phyloP scores from a whole-genome alignment of 768 basidiomycete species.

The Kondoa subrosea region DNA sequence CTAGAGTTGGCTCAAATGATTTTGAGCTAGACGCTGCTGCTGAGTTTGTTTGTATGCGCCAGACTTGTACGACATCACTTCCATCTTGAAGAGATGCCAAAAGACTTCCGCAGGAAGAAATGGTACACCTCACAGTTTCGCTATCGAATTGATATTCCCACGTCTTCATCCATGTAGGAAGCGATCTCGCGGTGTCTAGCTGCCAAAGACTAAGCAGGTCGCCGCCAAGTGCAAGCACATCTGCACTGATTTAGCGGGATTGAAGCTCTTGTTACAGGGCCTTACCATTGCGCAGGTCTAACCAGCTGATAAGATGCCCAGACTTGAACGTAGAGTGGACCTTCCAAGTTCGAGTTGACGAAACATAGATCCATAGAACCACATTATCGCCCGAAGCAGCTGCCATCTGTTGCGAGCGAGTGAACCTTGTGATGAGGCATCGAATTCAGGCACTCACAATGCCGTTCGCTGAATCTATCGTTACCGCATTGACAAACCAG shows the following conservation, averaged over 20 bases:
- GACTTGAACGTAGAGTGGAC: slow-evolving; percentile 24
- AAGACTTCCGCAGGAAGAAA: background rate
- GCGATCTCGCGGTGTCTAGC: background rate
- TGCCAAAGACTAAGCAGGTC: background rate
- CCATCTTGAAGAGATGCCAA: background rate
- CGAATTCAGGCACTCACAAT: slow-evolving; percentile 5
- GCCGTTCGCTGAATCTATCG: slow-evolving; percentile 12
- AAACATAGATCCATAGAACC: slow-evolving; percentile 16
- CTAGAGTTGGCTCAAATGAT: slow-evolving; percentile 5
- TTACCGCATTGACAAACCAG: slow-evolving; percentile 16
- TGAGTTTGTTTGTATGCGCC: background rate
- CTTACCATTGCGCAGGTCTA: slow-evolving; percentile 17
- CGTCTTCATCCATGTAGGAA: background rate
- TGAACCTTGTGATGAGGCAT: background rate
- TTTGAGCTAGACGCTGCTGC: slow-evolving; percentile 6
- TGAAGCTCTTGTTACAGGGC: background rate
- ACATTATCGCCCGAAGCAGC: slow-evolving; percentile 15
- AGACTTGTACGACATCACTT: background rate
- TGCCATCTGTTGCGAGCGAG: slow-evolving; percentile 13
- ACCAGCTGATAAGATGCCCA: background rate
- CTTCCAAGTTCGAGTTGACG: slow-evolving; percentile 13
- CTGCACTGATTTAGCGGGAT: background rate
- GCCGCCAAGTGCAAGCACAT: background rate
- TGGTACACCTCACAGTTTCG: background rate
- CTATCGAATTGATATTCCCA: background rate